phyloP scores from a whole-genome alignment of 768 basidiomycete species.

The Scleroderma citrinum region DNA sequence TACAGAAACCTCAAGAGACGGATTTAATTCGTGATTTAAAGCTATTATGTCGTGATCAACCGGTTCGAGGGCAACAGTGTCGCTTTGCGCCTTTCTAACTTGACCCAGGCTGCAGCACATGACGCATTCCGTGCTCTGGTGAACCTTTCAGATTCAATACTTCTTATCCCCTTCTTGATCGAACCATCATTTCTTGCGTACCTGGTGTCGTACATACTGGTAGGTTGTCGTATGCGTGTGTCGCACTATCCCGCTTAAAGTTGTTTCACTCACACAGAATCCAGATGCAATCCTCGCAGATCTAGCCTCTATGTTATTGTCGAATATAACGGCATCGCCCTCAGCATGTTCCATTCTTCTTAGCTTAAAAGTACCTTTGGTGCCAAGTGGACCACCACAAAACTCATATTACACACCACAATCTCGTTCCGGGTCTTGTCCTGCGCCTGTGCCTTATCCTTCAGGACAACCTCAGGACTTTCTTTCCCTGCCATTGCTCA shows the following conservation, averaged over 20 bases:
- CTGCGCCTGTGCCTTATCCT: constrained; percentile 69
- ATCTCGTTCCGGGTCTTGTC: constrained; percentile 76
- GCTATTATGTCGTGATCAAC: constrained; percentile 81
- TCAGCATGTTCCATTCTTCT: constrained; percentile 60
- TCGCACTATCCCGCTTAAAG: constrained; percentile 4
- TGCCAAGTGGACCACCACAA: constrained; percentile 36
- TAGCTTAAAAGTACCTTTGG: constrained; percentile 58
- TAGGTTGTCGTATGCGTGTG: constrained; percentile 33
- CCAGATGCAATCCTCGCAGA: constrained; percentile 89
- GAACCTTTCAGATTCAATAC: constrained; percentile 83
- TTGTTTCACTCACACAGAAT: constrained; percentile 48
- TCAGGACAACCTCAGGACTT: constrained; percentile 45
- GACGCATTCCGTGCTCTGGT: constrained; percentile 93
- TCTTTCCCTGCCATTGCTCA: constrained; percentile 69
- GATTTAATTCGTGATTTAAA: constrained; percentile 77
- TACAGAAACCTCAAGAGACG: constrained; percentile 56
- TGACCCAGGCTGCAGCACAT: constrained; percentile 73
- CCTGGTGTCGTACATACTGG: constrained; percentile 85
- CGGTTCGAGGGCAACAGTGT: constrained; percentile 42
- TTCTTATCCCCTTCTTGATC: constrained; percentile 58
- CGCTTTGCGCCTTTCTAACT: constrained; percentile 12
- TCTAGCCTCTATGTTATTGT: constrained; percentile 93
- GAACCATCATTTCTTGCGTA: constrained; percentile 74
- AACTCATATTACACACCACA: constrained; percentile 64
- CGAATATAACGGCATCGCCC: constrained; percentile 82